A percentile compares a stretch with the other conserved stretches of the same genome.
Conservation (phyloP, 768 basidiomycete species). For the Trametes cingulata region DNA sequence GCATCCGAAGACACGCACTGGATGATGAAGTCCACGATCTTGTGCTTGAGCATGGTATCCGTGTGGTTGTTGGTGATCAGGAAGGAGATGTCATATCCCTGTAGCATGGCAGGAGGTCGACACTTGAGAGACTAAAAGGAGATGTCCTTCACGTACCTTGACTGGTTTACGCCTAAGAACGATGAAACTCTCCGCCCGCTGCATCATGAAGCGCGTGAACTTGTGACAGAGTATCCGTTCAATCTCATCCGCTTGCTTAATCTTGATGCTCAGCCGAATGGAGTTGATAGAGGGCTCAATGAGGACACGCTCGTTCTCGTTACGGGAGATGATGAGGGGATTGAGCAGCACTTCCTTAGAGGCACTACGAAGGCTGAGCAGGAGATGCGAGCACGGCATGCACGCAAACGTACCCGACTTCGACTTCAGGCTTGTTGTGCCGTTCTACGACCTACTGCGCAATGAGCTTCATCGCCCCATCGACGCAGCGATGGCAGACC, state of each 20-base stretch:
- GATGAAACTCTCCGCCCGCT: slow-evolving; percentile 95
- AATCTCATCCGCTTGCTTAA: slow-evolving; percentile 99
- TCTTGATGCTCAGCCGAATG: slow-evolving; percentile 94
- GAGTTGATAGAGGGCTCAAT: slow-evolving; percentile 98
- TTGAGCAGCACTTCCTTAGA: slow-evolving; percentile 95
- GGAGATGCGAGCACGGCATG: not conserved
- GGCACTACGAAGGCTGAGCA: slow-evolving; percentile 47
- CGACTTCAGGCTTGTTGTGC: slow-evolving; percentile 97
- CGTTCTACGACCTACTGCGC: slow-evolving; percentile 82
- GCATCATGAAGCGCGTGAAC: slow-evolving; percentile 99
- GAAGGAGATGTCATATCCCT: slow-evolving; percentile 99
- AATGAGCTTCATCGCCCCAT: not conserved
- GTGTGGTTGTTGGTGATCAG: slow-evolving; percentile 96
- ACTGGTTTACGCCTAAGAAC: slow-evolving; percentile 95
- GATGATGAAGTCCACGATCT: slow-evolving; percentile 99
- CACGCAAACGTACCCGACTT: slow-evolving; percentile 60
- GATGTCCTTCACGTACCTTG: slow-evolving; percentile 48
- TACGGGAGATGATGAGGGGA: slow-evolving; percentile 91
- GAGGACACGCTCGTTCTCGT: slow-evolving; percentile 95
- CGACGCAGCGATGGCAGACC: slow-evolving; percentile 15
- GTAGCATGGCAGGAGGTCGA: not conserved
- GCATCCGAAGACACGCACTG: slow-evolving; percentile 52
- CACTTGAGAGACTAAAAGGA: not conserved
- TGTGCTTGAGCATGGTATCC: slow-evolving; percentile 99
- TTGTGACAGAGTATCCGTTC: slow-evolving; percentile 97